Evolutionary conservation across 225 moss, liverwort and hornwort species (phyloP).

Genomic region (Neckera pumila): DNA sequence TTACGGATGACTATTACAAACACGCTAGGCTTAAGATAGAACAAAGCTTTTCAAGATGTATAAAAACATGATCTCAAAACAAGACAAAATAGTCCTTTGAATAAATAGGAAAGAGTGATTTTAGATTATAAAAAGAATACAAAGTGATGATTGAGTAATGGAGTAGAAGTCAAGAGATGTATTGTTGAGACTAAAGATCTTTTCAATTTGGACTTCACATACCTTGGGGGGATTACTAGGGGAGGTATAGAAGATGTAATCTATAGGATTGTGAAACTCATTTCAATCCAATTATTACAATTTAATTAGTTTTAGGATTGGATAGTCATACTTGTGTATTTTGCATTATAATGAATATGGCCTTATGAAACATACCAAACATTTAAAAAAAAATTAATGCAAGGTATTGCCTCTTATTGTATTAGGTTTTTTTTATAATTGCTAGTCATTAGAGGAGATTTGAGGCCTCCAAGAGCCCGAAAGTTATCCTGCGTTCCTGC

Average conservation of each 20-base stretch:
- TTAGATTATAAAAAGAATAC: not conserved
- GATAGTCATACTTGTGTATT: not conserved
- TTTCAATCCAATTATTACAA: not conserved
- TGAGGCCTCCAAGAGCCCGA: no score
- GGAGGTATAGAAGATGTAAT: not conserved
- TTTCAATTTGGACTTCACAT: fast-evolving
- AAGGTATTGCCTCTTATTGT: not conserved
- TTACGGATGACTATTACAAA: fast-evolving
- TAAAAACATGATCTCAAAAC: not conserved
- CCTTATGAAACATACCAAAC: not conserved
- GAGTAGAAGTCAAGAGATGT: not conserved
- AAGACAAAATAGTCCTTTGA: not conserved
- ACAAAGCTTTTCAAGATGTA: not conserved
- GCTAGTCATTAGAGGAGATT: no score
- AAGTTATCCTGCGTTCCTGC: no score
- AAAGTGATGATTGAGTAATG: not conserved
- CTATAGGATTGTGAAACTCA: not conserved
- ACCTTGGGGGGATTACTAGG: fast-evolving
- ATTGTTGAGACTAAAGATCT: not conserved
- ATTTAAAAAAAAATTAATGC: not conserved
- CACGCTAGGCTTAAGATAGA: not conserved
- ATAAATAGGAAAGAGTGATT: not conserved
- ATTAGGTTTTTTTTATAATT: not conserved
- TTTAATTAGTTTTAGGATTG: not conserved
- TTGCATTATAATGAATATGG: not conserved